These are phyloP conservation scores for Phaeosphaeriaceae sp. DNA, from an alignment of 2,329 filamentous ascomycete species.

Conservation along the genomic window DNA sequence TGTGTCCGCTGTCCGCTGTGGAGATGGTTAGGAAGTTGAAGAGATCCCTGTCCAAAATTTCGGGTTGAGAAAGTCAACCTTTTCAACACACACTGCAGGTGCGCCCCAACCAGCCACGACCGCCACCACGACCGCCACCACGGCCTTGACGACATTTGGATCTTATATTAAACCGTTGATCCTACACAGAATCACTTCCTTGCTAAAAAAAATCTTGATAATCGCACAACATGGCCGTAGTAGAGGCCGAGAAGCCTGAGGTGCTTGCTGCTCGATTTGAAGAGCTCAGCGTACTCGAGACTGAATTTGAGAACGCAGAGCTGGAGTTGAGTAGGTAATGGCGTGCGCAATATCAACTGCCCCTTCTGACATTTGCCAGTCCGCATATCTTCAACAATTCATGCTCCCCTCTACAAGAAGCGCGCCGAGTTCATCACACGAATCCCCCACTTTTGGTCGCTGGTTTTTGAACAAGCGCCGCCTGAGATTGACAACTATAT, in stretches of 20 bases:
- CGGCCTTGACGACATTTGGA: background rate
- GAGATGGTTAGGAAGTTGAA: background rate
- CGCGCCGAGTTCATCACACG: constrained; percentile 72
- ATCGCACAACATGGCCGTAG: constrained; percentile 32
- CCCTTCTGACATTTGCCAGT: constrained; percentile 57
- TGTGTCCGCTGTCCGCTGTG: constrained; percentile 21
- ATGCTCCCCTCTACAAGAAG: constrained; percentile 75
- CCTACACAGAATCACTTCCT: constrained; percentile 8
- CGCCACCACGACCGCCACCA: background rate
- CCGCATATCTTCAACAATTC: constrained; percentile 72
- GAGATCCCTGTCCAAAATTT: constrained; percentile 21
- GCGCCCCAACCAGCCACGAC: background rate
- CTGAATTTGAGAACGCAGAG: constrained; percentile 83
- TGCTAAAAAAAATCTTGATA: constrained; percentile 1
- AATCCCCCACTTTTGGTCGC: constrained; percentile 92
- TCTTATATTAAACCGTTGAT: background rate
- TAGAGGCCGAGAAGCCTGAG: constrained; percentile 23
- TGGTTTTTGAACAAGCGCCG: constrained; percentile 87
- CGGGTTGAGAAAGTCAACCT: constrained; percentile 7
- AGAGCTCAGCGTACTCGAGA: constrained; percentile 79
- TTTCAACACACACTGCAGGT: constrained; percentile 4
- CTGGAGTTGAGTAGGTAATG: constrained; percentile 72
- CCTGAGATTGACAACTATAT: constrained; percentile 88
- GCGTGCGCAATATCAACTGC: background rate
- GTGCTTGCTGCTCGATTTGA: constrained; percentile 62